Evolutionary conservation across 2,329 filamentous ascomycete genomes (phyloP), one percentile per base, ranked within the genome.

Genomic region (Colletotrichum tropicicola): DNA sequence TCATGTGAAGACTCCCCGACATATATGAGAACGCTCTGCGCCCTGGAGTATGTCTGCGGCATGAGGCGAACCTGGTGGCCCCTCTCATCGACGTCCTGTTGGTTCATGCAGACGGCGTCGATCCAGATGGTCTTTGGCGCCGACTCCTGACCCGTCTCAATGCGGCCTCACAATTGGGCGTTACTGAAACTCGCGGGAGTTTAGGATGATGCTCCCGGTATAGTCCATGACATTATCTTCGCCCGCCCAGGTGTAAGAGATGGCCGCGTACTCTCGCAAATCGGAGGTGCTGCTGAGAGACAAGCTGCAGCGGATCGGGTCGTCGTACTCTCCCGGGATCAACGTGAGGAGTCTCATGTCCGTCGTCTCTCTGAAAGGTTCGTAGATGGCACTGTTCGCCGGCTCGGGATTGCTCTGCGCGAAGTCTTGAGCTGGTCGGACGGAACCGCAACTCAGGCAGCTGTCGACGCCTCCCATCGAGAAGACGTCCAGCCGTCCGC

Each of bases 161-260:
- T 7, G 48, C 64, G 15, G 43, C 17, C n/a, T 39, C 54, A 13
- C 54, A 59, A 3, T 55, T 66, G 6, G 19, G 13, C 1, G 59
- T 65, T 15, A 59, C 49, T 2, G 8, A 12, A 65, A 59, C 0
- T 27, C 7, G 9, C 2, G n/a, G 3, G n/a, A n/a, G 21, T 49
- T 12, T 3, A 66, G 15, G 1, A 3, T 12, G 1, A 66, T 47
- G 5, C 13, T 8, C 6, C 9, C 8, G 8, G 28, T 58, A 32
- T 39, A 19, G 2, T 47, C 49, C 19, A 57, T 54, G 1, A 4
- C 4, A 4, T 17, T 19, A 15, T 51, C 67, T 15, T 69, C 69
- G 9, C 67, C 68, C n/a, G 74, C 75, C 76, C 76, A 78, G 23
- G 75, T 77, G 30, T 79, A 78, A 3, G 77, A 78, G 53, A 78